A percentile compares a stretch with the other conserved stretches of the same genome.
These are phyloP conservation scores for Ophiostoma sp. DNA, from an alignment of 2,329 filamentous ascomycete genomes.

Conservation along the genomic window DNA sequence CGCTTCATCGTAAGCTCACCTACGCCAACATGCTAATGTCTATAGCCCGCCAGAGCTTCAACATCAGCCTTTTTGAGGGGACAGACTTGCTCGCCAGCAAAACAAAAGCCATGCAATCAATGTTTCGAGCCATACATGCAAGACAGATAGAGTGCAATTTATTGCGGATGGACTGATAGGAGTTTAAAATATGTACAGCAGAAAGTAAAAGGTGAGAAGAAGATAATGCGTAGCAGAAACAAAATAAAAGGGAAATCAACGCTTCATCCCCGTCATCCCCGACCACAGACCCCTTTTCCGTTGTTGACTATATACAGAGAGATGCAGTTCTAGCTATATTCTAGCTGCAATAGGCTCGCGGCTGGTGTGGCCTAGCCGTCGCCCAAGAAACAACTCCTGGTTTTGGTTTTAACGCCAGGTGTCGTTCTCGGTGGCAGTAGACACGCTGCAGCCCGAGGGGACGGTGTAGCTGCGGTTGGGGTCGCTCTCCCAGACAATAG, in stretches of 20 bases:
- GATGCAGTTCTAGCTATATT: background rate
- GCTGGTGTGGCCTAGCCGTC: background rate
- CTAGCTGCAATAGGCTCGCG: no score
- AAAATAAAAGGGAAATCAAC: background rate
- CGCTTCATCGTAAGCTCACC: no score
- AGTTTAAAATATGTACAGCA: constrained; percentile 2
- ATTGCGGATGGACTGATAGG: background rate
- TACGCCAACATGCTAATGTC: no score
- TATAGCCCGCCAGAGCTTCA: no score
- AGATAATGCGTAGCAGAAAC: background rate
- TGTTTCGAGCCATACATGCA: no score
- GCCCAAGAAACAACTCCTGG: background rate
- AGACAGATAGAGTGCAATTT: background rate
- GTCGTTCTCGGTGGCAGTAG: constrained; percentile 15
- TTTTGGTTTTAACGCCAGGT: constrained; percentile 20
- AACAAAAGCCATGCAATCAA: no score
- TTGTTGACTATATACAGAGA: background rate
- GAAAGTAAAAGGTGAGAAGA: background rate
- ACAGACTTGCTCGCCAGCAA: no score
- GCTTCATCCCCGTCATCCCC: background rate
- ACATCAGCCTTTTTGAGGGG: no score
- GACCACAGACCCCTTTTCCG: background rate
- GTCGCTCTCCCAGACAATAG: constrained; percentile 60
- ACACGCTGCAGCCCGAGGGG: constrained; percentile 19
- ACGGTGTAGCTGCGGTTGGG: constrained; percentile 43